Base-by-base conservation (phyloP, 139 green algal species). In the Chlamydomonas incerta region DNA sequence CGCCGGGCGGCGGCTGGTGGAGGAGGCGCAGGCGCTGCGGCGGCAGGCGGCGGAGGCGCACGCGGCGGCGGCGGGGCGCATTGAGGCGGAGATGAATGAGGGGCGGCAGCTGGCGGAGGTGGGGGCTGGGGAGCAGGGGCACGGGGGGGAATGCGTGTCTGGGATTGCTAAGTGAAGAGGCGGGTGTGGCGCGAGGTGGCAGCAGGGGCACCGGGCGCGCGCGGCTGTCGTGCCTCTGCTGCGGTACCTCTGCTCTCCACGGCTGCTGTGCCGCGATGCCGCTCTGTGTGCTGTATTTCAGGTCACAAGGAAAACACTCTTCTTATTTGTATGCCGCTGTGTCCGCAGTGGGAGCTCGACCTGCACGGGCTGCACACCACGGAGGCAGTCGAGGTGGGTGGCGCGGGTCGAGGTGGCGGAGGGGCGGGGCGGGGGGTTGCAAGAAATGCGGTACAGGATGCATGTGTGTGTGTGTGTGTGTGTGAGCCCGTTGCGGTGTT, bases 11-110 rank as follows among this genome's bases (percentile, higher is more conserved):
- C 28, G 3, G n/a, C 67, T 85, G 79, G 65, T 85, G 47, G 66
- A 66, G 46, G 79, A 85, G 79, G 79, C 79, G 11, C 65, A 85
- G 79, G 37, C 58, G 47, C 31, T 85, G 47, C 31, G 79, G 47
- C 23, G 18, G 33, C 23, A 18, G 46, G 79, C 79, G 79, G 79
- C 65, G n/a, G 46, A 18, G 47, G 66, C 46, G 58, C 65, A 85
- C 79, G 3, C 4, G 8, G 65, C 65, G 79, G 79, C 79, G 31
- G 79, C 79, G 66, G 33, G 18, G 50, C 65, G 66, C 18, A 85
- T 85, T 31, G 66, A 67, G 66, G 63, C 18, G 21, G 79, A 67
- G 47, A 68, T 69, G 33, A 85, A 85, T 47, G 11, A 28, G 11
- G 79, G 79, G 10, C 46, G 79, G 10, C 77, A 83, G 63, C 46